phyloP scores from a whole-genome alignment of 345 rosid species.

The Punica granatum region DNA sequence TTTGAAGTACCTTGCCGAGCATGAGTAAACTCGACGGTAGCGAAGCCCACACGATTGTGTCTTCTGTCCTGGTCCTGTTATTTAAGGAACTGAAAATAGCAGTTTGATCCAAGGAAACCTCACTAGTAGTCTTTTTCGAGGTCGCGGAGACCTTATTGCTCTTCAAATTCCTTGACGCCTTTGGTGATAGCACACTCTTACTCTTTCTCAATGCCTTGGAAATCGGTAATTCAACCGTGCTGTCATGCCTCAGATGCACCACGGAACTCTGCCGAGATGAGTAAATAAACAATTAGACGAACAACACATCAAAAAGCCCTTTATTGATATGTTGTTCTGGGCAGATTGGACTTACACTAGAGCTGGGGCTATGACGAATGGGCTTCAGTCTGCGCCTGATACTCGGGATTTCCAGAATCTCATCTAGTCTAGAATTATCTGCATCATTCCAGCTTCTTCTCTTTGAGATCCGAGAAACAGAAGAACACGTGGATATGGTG shows the following conservation, averaged over 20 bases:
- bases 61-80: constrained; percentile 23
- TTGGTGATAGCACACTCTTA: constrained; percentile 13
- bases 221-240: constrained; percentile 26
- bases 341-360: constrained; percentile 1
- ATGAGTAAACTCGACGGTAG: constrained; percentile 45
- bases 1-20: constrained; percentile 55
- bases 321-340: not conserved
- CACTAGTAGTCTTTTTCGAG: constrained; percentile 2
- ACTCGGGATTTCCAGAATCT: constrained; percentile 16
- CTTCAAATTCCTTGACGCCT: constrained; percentile 20
- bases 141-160: constrained; percentile 17
- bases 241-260: constrained; percentile 16
- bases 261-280: constrained; percentile 24
- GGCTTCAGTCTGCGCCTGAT: constrained; percentile 28
- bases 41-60: constrained; percentile 38
- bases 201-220: constrained; percentile 25
- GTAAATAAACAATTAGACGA: not conserved
- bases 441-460: constrained; percentile 42
- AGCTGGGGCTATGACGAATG: not conserved
- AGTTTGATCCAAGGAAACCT: constrained; percentile 18
- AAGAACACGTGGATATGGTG: constrained; percentile 19
- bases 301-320: not conserved
- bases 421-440: constrained; percentile 19
- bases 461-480: constrained; percentile 19
- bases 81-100: constrained; percentile 4